phyloP scores from a whole-genome alignment of 2,329 filamentous ascomycete species.

The Cylindrodendrum hubeiense region DNA sequence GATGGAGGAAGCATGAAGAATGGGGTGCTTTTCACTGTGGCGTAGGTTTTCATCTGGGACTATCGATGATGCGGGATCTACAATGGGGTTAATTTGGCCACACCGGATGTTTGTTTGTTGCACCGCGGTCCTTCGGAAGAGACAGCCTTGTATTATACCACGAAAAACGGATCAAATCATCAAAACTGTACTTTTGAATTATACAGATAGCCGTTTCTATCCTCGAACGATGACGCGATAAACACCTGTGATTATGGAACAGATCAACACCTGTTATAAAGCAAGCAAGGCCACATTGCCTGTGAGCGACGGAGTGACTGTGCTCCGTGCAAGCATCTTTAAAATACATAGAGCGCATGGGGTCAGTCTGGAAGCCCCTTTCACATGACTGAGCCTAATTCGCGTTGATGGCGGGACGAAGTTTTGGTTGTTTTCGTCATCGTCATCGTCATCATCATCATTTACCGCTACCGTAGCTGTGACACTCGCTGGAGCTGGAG shows the following conservation, averaged over 20 bases:
- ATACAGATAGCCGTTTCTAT: not conserved
- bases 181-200: conserved; percentile 42
- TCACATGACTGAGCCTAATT: too few relatives aligned
- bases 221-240: not conserved
- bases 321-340: too few relatives aligned
- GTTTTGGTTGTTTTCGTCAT: too few relatives aligned
- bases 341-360: too few relatives aligned
- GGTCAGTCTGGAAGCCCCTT: too few relatives aligned
- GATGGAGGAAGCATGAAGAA: conserved; percentile 18
- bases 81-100: conserved; percentile 43
- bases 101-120: conserved; percentile 45
- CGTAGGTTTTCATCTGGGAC: conserved; percentile 37
- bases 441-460: too few relatives aligned
- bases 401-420: too few relatives aligned
- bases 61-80: conserved; percentile 40
- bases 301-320: not conserved
- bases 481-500: too few relatives aligned
- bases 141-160: conserved; percentile 50
- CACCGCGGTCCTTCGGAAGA: conserved; percentile 41
- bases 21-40: conserved; percentile 38
- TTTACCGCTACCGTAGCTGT: too few relatives aligned
- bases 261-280: not conserved
- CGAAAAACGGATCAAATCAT: conserved; percentile 42
- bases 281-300: not conserved
- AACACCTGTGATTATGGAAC: not conserved